phyloP scores from a whole-genome alignment of 768 basidiomycete genomes.

The Mycena haematopus region DNA sequence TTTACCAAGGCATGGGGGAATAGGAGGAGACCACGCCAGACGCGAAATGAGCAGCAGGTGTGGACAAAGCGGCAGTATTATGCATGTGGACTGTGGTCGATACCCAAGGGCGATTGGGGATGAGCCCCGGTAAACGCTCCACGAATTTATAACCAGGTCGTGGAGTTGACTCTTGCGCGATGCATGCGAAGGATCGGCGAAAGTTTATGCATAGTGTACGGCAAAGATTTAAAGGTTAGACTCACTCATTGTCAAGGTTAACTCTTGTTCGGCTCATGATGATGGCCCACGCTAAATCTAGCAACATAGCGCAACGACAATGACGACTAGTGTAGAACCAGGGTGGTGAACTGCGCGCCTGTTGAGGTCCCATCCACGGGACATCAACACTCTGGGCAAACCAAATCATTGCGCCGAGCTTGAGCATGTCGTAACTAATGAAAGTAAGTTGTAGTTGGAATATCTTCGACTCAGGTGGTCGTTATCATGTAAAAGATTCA shows the following conservation, averaged over 20 bases:
- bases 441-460: not conserved
- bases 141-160: slow-evolving; percentile 4
- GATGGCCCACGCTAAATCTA: too few species aligned
- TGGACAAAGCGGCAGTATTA: too few species aligned
- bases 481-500: not conserved
- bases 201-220: slow-evolving; percentile 5
- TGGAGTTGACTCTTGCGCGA: slow-evolving; percentile 6
- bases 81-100: too few species aligned
- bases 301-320: not conserved
- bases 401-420: not conserved
- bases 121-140: not conserved
- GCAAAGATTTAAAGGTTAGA: slow-evolving; percentile 14
- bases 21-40: not conserved
- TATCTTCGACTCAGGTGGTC: slow-evolving; percentile 1
- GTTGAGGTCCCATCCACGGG: not conserved
- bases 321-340: not conserved
- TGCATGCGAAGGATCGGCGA: slow-evolving; percentile 20
- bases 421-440: slow-evolving; percentile 11
- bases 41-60: too few species aligned
- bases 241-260: slow-evolving; percentile 3
- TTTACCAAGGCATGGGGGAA: slow-evolving; percentile 19
- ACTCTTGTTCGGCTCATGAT: not conserved
- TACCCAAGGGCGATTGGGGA: not conserved
- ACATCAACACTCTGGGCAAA: not conserved
- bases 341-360: not conserved